Percentiles rank a stretch among this genome's conserved stretches.
Conservation (phyloP, 306 rosid species). For the Ormosia semicastrata region DNA sequence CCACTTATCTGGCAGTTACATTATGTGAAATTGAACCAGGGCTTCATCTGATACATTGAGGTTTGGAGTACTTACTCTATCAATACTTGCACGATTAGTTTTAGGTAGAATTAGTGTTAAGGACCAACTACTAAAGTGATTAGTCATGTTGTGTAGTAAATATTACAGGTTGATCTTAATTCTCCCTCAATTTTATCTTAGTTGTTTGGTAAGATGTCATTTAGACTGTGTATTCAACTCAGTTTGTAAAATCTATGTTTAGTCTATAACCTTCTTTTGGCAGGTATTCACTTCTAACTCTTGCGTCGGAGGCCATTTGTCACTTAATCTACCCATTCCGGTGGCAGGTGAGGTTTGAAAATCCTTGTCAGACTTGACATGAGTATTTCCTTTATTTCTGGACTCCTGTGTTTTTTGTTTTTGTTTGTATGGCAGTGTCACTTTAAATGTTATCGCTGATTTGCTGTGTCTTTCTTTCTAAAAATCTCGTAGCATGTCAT, state of each 20-base stretch:
- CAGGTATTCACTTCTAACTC: conserved; percentile 94
- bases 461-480: neutral
- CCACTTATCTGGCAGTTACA: conserved; percentile 3
- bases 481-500: neutral
- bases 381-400: conserved; percentile 5
- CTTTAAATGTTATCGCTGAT: conserved; percentile 9
- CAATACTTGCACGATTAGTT: neutral
- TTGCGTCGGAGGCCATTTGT: conserved; percentile 94
- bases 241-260: conserved; percentile 31
- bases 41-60: neutral
- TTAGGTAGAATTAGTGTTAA: neutral
- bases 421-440: neutral
- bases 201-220: conserved; percentile 25
- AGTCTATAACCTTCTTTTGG: conserved; percentile 33
- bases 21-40: conserved; percentile 2
- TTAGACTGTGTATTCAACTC: conserved; percentile 1
- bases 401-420: neutral
- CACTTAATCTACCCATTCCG: conserved; percentile 93
- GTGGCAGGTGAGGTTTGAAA: conserved; percentile 78
- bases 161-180: conserved; percentile 13
- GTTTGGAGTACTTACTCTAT: conserved; percentile 4
- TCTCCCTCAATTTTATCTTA: conserved; percentile 9
- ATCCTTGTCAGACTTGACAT: conserved; percentile 10
- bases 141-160: neutral
- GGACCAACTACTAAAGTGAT: conserved; percentile 4